Conservation (phyloP, 352 stramenopile genomes). For the Phytopythium montanum region DNA sequence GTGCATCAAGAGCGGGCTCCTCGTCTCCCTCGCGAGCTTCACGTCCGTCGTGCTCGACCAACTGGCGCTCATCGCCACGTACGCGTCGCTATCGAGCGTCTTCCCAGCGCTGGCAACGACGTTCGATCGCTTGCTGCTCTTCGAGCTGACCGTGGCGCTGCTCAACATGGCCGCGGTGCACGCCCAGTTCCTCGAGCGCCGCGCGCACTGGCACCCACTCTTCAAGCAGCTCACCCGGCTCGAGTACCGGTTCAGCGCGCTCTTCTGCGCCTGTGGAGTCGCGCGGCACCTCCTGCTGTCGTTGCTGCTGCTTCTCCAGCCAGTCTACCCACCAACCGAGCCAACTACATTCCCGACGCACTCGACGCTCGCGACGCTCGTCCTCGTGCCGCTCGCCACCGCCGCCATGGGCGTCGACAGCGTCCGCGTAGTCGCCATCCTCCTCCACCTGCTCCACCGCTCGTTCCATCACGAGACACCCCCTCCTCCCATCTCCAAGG, state of each 20-base stretch:
- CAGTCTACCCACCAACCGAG: conserved; percentile 18
- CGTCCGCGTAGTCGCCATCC: conserved; percentile 41
- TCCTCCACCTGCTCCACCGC: conserved; percentile 40
- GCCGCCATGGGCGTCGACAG: conserved; percentile 57
- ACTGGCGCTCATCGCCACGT: conserved; percentile 49
- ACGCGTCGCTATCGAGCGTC: conserved; percentile 47
- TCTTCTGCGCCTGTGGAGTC: conserved; percentile 46
- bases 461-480: conserved; percentile 18
- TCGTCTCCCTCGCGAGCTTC: conserved; percentile 69
- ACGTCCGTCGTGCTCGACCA: conserved; percentile 70
- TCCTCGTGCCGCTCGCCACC: conserved; percentile 56
- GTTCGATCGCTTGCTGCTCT: conserved; percentile 44
- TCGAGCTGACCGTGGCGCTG: conserved; percentile 53
- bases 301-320: conserved; percentile 51
- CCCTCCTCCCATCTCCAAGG: not conserved
- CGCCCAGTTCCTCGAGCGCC: conserved; percentile 52
- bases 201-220: conserved; percentile 55
- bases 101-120: conserved; percentile 38
- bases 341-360: not conserved
- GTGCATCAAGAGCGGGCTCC: conserved; percentile 69
- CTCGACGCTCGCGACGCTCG: conserved; percentile 26
- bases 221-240: conserved; percentile 58
- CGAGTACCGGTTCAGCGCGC: conserved; percentile 40
- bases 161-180: conserved; percentile 53
- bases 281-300: conserved; percentile 59